Evolutionary conservation across 345 rosid genomes (phyloP), one percentile per base, ranked within the genome.

Genomic region (Ailanthus altissimus): DNA sequence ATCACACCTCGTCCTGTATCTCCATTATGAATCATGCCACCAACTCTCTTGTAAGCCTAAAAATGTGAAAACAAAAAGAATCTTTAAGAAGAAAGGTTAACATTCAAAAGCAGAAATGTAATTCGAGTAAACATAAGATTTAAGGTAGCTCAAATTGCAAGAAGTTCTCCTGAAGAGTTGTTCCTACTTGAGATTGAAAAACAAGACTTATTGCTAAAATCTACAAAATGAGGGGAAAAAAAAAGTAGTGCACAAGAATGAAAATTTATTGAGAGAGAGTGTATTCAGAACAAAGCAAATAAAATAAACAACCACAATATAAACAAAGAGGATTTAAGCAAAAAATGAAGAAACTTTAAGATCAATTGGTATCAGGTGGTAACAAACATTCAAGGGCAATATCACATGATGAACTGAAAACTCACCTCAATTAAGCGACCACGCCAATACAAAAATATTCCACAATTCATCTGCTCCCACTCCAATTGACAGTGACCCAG

Each of bases 11-110:
- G 80, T 50, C 83, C 81, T 11, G 18, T 69, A n/a, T 75, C 81
- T 64, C 79, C 86, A 73, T 71, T 83, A 75, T 83, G 86, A 16
- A 78, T 54, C 86, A 83, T 83, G 79, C 82, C 72, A 50, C 86
- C 86, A 71, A 78, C 86, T 75, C 86, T 80, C 79, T 75, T 80
- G 68, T 80, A 83, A 71, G 86, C 84, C 86, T 77, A 67, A 45
- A 72, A 70, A 32, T 1, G 14, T 53, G 45, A 23, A 47, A 36
- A 74, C 13, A 23, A 67, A n/a, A 72, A n/a, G 12, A 54, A 51
- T 42, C 40, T 45, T 57, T n/a, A 6, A 62, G 11, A 23, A 26
- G 47, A 51, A 54, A 14, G 58, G 14, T 25, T 65, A 38, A 21
- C 20, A 26, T 32, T 57, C 51, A 57, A 21, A 57, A 15, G 53